These are phyloP conservation scores for Ambrosia hybrid DNA, from an alignment of 140 eudicot species.

Conservation along the genomic window DNA sequence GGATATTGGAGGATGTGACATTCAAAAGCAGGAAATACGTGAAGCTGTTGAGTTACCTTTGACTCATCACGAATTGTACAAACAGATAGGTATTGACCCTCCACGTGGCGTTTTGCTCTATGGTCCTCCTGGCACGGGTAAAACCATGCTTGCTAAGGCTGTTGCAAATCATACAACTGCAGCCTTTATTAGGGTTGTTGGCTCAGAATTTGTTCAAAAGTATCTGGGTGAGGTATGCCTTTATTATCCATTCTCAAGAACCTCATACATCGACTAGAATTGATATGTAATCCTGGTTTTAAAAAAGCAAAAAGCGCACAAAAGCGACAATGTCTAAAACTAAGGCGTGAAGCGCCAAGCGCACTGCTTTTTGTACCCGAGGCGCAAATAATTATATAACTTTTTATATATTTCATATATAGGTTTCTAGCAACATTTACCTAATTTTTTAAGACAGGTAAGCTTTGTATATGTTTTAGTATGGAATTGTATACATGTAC, in stretches of 20 bases:
- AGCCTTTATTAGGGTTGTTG: slow-evolving; percentile 95
- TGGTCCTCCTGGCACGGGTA: slow-evolving; percentile 99
- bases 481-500: too few relatives aligned
- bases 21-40: slow-evolving; percentile 96
- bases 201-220: slow-evolving; percentile 96
- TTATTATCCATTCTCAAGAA: background rate
- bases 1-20: slow-evolving; percentile 99
- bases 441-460: too few relatives aligned
- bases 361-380: too few relatives aligned
- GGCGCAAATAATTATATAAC: too few relatives aligned
- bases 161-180: slow-evolving; percentile 97
- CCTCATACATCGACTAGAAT: background rate
- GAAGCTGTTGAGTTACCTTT: slow-evolving; percentile 97
- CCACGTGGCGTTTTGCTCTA: slow-evolving; percentile 97
- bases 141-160: slow-evolving; percentile 97
- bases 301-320: too few relatives aligned
- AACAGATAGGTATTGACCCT: slow-evolving; percentile 95
- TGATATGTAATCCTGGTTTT: background rate
- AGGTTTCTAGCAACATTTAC: too few relatives aligned
- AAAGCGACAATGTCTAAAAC: too few relatives aligned
- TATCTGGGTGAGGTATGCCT: slow-evolving; percentile 85
- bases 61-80: slow-evolving; percentile 91
- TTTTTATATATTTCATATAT: too few relatives aligned
- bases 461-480: too few relatives aligned
- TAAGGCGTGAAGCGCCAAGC: too few relatives aligned